Evolutionary conservation across 2,329 filamentous ascomycete genomes (phyloP).

Genomic region (Trichoderma koningiopsis): DNA sequence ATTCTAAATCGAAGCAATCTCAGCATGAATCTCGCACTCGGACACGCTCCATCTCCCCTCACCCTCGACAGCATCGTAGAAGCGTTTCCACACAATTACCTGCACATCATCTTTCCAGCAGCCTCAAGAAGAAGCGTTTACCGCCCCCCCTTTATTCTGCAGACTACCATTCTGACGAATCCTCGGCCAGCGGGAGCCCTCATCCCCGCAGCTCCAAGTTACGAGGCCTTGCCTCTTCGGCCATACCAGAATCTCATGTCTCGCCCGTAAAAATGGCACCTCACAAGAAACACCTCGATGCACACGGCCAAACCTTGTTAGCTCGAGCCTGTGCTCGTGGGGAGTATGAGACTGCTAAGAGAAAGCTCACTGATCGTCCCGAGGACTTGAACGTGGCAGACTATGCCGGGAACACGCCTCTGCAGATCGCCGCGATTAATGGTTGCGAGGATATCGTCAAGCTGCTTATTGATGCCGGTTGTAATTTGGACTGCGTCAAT

Average conservation of each 20-base stretch:
- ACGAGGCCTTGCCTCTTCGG: conserved; percentile 57
- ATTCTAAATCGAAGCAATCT: conserved; percentile 39
- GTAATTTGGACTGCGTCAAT: conserved; percentile 76
- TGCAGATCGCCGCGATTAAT: conserved; percentile 89
- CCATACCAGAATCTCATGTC: conserved; percentile 59
- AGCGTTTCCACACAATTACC: conserved; percentile 66
- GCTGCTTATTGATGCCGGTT: conserved; percentile 81
- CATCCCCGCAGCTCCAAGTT: conserved; percentile 61
- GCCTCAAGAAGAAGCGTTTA: conserved; percentile 63
- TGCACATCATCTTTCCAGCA: conserved; percentile 53
- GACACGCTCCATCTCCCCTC: conserved; percentile 60
- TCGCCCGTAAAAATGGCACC: conserved; percentile 69
- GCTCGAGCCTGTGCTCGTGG: conserved; percentile 88
- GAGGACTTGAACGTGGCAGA: conserved; percentile 88
- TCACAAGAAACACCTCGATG: conserved; percentile 86
- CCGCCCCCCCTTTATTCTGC: conserved; percentile 63
- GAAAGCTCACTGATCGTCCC: conserved; percentile 73
- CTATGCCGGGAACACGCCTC: conserved; percentile 92
- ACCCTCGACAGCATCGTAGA: conserved; percentile 59
- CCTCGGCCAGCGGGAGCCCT: conserved; percentile 62
- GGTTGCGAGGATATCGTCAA: conserved; percentile 86
- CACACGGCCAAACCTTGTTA: conserved; percentile 86
- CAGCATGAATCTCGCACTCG: conserved; percentile 38
- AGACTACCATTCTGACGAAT: conserved; percentile 69
- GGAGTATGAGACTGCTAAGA: conserved; percentile 76